phyloP scores from a whole-genome alignment of 2,329 filamentous ascomycete genomes.

The Moelleriella libera region DNA sequence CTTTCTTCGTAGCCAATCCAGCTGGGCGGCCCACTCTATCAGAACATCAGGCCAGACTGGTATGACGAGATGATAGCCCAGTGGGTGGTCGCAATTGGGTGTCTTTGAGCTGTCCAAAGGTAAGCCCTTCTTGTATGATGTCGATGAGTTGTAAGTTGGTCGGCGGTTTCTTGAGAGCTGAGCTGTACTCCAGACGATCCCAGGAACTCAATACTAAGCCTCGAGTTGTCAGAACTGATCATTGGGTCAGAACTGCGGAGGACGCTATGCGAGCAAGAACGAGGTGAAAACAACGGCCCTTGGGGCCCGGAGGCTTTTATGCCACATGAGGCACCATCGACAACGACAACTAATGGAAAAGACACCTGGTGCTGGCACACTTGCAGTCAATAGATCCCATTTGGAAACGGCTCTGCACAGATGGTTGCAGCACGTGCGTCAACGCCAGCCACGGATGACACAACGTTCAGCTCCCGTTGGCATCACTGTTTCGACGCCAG shows the following conservation, averaged over 20 bases:
- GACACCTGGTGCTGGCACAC: neutral
- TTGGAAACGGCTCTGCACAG: too few species aligned
- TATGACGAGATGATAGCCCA: too few species aligned
- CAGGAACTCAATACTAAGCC: too few species aligned
- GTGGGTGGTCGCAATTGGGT: neutral
- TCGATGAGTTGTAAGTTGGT: too few species aligned
- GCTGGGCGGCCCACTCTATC: neutral
- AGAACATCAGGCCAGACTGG: too few species aligned
- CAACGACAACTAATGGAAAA: neutral
- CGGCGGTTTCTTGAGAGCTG: too few species aligned
- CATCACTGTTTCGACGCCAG: constrained; percentile 2
- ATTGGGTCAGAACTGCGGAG: too few species aligned
- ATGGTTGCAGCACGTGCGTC: constrained; percentile 2
- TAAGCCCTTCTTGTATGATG: too few species aligned
- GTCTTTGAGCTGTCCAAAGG: too few species aligned
- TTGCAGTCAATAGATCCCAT: neutral
- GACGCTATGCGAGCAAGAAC: too few species aligned
- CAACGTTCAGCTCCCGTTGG: constrained; percentile 5
- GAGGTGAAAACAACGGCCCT: too few species aligned
- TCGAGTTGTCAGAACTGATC: neutral
- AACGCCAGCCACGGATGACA: constrained; percentile 4
- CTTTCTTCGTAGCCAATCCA: neutral
- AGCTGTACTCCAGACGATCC: too few species aligned
- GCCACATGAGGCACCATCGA: neutral
- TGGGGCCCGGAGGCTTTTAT: neutral